phyloP scores from a whole-genome alignment of 331 rosid genomes.

The Saraca asoca region DNA sequence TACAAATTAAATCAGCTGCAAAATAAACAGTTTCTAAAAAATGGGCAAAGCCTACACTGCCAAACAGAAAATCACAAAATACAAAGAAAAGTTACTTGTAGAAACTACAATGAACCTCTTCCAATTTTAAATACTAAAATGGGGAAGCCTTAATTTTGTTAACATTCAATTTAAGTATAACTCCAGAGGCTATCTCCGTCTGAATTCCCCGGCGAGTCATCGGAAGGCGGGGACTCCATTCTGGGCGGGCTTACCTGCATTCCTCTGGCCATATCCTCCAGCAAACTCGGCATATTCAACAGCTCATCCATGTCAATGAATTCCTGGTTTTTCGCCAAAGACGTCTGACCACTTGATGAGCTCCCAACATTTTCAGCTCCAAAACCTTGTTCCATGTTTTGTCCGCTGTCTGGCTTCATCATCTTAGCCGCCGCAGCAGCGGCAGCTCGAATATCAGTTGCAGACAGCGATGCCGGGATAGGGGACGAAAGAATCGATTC shows the following conservation, averaged over 20 bases:
- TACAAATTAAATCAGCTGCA: background rate
- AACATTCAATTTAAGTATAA: slow-evolving; percentile 22
- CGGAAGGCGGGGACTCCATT: slow-evolving; percentile 54
- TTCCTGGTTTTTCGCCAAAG: background rate
- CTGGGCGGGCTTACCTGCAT: slow-evolving; percentile 95
- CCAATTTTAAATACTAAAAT: background rate
- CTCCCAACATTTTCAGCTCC: background rate
- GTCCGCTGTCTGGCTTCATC: background rate
- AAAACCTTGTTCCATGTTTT: background rate
- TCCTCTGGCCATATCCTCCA: slow-evolving; percentile 91
- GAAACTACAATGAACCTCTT: background rate
- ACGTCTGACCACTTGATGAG: background rate
- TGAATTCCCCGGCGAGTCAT: slow-evolving; percentile 64
- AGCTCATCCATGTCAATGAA: slow-evolving; percentile 77
- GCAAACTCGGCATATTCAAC: slow-evolving; percentile 84
- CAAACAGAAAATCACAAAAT: background rate
- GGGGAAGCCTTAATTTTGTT: background rate
- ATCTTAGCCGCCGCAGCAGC: slow-evolving; percentile 65
- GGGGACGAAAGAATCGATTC: slow-evolving; percentile 49
- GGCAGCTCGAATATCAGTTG: slow-evolving; percentile 68
- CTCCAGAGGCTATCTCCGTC: slow-evolving; percentile 80
- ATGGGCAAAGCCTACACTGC: background rate
- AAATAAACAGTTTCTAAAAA: background rate
- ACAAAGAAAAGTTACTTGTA: background rate
- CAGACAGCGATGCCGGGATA: slow-evolving; percentile 65